Conservation (phyloP, 164 flowering plant species). For the Aristolochia californica region DNA sequence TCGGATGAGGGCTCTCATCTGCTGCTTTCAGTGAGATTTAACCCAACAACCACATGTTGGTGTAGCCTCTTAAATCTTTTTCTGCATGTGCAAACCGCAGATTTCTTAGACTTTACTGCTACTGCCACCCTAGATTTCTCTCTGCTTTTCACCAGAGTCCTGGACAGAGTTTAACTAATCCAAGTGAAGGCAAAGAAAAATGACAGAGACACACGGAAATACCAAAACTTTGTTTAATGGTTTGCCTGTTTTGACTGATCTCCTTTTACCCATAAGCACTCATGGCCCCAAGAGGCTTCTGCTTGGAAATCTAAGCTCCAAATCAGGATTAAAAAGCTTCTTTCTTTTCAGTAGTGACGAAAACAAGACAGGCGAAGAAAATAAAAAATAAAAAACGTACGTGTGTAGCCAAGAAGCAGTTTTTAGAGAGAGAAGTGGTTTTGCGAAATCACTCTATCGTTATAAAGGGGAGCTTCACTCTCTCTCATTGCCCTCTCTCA, state of each 20-base stretch:
- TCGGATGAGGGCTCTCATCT: too few relatives aligned
- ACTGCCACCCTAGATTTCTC: slow-evolving; percentile 18
- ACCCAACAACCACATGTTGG: background rate
- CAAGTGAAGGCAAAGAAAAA: background rate
- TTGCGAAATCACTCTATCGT: background rate
- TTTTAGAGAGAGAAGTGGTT: background rate
- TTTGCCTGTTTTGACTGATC: slow-evolving; percentile 1
- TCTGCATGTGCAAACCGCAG: slow-evolving; percentile 13
- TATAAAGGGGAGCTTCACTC: slow-evolving; percentile 1
- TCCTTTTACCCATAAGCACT: slow-evolving; percentile 13
- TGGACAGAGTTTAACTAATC: slow-evolving; percentile 4
- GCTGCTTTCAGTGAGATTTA: background rate
- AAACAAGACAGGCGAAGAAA: slow-evolving; percentile 16
- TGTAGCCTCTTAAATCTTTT: background rate
- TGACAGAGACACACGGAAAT: slow-evolving; percentile 4
- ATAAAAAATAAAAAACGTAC: too few relatives aligned
- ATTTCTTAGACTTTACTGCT: slow-evolving; percentile 10
- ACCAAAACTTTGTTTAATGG: slow-evolving; percentile 4
- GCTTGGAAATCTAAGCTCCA: slow-evolving; percentile 7
- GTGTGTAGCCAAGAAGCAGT: slow-evolving; percentile 12
- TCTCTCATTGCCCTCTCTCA: background rate
- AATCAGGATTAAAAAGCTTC: slow-evolving; percentile 12
- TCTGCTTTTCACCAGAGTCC: slow-evolving; percentile 5
- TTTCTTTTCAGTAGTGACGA: slow-evolving; percentile 31
- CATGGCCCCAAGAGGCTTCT: background rate